Conservation (phyloP, 305 asterid species). For the Rubia tinctorum region DNA sequence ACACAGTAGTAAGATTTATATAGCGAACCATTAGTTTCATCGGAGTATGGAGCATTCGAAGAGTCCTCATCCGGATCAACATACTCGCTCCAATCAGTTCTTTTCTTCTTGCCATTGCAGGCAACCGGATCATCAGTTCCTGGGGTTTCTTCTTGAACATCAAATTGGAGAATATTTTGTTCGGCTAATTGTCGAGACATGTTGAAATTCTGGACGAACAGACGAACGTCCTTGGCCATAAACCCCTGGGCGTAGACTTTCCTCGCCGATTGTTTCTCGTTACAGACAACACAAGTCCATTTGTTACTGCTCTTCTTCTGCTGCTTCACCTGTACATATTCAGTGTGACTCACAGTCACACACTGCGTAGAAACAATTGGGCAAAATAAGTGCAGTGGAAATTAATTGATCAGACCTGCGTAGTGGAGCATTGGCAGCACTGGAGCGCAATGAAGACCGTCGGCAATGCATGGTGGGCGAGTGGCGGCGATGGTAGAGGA, state of each 20-base stretch:
- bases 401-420: slow-evolving; percentile 52
- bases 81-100: slow-evolving; percentile 82
- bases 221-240: slow-evolving; percentile 78
- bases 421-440: slow-evolving; percentile 77
- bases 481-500: neutral
- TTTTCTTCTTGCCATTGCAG: slow-evolving; percentile 25
- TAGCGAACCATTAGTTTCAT: slow-evolving; percentile 17
- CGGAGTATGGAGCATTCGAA: slow-evolving; percentile 7
- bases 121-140: slow-evolving; percentile 12
- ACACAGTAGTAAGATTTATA: neutral
- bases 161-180: slow-evolving; percentile 24
- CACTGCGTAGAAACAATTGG: neutral
- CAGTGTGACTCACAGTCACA: neutral
- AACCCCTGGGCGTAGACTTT: slow-evolving; percentile 57
- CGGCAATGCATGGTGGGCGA: slow-evolving; percentile 41
- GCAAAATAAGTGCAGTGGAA: neutral
- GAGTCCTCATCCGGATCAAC: slow-evolving; percentile 45
- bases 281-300: slow-evolving; percentile 91
- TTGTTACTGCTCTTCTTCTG: slow-evolving; percentile 86
- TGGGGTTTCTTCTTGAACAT: slow-evolving; percentile 19
- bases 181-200: slow-evolving; percentile 74
- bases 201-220: slow-evolving; percentile 81
- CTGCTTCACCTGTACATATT: slow-evolving; percentile 76
- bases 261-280: slow-evolving; percentile 76
- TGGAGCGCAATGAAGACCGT: slow-evolving; percentile 67